These are phyloP conservation scores for Angomonas deanei DNA, from an alignment of 208 protist species.

Conservation along the genomic window DNA sequence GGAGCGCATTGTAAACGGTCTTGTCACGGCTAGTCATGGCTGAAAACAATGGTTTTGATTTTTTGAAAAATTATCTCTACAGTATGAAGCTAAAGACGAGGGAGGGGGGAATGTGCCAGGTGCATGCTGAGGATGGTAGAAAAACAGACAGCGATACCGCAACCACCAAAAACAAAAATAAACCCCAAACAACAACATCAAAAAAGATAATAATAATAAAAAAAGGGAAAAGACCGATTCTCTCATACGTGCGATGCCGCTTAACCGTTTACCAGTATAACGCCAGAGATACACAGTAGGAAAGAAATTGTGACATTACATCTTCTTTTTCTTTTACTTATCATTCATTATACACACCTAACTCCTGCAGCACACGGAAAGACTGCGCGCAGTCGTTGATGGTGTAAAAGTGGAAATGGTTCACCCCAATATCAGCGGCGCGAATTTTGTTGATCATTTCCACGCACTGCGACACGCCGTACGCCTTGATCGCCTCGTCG, in stretches of 20 bases:
- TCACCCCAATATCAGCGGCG: constrained; percentile 40
- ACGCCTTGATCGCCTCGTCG: constrained; percentile 39
- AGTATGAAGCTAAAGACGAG: no score
- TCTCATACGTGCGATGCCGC: not conserved
- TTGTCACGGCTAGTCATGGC: constrained; percentile 33
- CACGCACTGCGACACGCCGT: constrained; percentile 51
- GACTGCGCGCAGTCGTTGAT: constrained; percentile 38
- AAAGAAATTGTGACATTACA: not conserved
- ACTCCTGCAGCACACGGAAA: constrained; percentile 35
- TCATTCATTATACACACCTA: constrained; percentile 31
- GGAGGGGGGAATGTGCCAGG: no score
- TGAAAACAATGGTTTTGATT: not conserved
- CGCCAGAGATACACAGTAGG: not conserved
- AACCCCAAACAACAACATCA: constrained; percentile 7
- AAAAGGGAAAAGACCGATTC: no score
- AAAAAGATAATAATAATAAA: constrained; percentile 11
- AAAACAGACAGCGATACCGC: no score
- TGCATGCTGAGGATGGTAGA: no score
- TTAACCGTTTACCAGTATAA: not conserved
- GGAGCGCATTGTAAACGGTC: constrained; percentile 82
- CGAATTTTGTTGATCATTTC: constrained; percentile 56
- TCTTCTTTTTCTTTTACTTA: not conserved
- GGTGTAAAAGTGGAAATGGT: constrained; percentile 79
- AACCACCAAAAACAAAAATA: no score
- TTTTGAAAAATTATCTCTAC: not conserved